Evolutionary conservation across 108 stramenopile species (phyloP).

Genomic region (Cyclotella choctawhatcheeana): DNA sequence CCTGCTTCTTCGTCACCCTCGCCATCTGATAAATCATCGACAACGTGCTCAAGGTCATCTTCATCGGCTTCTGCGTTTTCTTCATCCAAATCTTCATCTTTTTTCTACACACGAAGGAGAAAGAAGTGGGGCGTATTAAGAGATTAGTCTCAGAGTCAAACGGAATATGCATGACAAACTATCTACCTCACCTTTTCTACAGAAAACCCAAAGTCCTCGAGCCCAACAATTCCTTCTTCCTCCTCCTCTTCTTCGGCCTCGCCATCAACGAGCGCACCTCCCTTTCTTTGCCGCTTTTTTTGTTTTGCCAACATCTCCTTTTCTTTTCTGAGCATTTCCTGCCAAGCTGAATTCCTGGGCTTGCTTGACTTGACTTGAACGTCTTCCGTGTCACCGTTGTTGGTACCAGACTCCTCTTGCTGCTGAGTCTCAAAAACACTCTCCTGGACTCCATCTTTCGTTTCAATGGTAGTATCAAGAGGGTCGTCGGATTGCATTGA

Average conservation of each 20-base stretch:
- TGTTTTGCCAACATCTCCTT: constrained; percentile 54
- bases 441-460: no score
- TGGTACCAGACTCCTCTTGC: no score
- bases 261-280: constrained; percentile 70
- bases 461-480: no score
- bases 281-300: constrained; percentile 67
- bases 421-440: no score
- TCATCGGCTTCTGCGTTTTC: constrained; percentile 58
- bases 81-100: constrained; percentile 74
- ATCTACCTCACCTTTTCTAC: no score
- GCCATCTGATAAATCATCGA: constrained; percentile 87
- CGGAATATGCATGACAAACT: no score
- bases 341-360: constrained; percentile 75
- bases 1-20: constrained; percentile 92
- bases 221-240: constrained; percentile 87
- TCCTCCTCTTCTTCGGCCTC: constrained; percentile 93
- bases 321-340: constrained; percentile 80
- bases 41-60: constrained; percentile 87
- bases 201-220: constrained; percentile 91
- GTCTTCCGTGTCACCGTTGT: no score
- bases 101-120: no score
- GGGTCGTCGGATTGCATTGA: no score
- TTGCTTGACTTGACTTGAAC: constrained; percentile 15
- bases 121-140: no score
- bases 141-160: no score